These are phyloP conservation scores for Ophidiomyces ophidiicola DNA, from an alignment of 2,329 filamentous ascomycete genomes.

Conservation along the genomic window DNA sequence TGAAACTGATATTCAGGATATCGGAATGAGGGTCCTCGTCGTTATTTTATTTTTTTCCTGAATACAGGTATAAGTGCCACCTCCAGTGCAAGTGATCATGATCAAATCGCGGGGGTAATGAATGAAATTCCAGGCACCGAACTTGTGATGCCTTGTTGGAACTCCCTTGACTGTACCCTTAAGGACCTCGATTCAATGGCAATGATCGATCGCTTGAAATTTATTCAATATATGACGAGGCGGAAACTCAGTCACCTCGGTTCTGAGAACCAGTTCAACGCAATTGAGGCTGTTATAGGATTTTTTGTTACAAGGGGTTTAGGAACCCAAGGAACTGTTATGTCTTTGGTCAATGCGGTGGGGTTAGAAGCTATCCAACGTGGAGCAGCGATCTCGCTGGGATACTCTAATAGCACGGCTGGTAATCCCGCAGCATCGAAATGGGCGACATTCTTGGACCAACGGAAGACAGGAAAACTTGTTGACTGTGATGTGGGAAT, in stretches of 20 bases:
- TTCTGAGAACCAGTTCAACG: slow-evolving; percentile 17
- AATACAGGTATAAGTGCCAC: too few species aligned
- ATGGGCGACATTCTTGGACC: slow-evolving; percentile 16
- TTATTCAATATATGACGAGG: slow-evolving; percentile 18
- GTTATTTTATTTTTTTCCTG: too few species aligned
- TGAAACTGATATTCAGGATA: too few species aligned
- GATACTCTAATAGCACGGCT: slow-evolving; percentile 12
- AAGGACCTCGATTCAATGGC: slow-evolving; percentile 17
- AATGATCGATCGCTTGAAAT: slow-evolving; percentile 17
- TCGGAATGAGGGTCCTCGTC: too few species aligned
- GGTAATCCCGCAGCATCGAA: slow-evolving; percentile 14
- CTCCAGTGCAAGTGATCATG: too few species aligned
- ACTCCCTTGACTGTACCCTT: slow-evolving; percentile 17
- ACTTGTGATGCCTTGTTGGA: slow-evolving; percentile 15
- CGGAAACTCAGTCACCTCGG: slow-evolving; percentile 14
- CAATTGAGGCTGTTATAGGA: slow-evolving; percentile 17
- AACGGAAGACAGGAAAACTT: slow-evolving; percentile 12
- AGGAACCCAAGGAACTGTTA: slow-evolving; percentile 16
- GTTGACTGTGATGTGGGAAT: slow-evolving; percentile 12
- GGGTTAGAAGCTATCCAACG: slow-evolving; percentile 15
- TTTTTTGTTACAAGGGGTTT: slow-evolving; percentile 19
- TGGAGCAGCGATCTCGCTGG: slow-evolving; percentile 16
- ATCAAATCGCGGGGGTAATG: neutral
- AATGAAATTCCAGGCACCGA: slow-evolving; percentile 2
- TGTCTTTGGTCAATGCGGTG: slow-evolving; percentile 18